phyloP scores from a whole-genome alignment of 1,139 yeast species.

The Debaryomycetaceae sp. region DNA sequence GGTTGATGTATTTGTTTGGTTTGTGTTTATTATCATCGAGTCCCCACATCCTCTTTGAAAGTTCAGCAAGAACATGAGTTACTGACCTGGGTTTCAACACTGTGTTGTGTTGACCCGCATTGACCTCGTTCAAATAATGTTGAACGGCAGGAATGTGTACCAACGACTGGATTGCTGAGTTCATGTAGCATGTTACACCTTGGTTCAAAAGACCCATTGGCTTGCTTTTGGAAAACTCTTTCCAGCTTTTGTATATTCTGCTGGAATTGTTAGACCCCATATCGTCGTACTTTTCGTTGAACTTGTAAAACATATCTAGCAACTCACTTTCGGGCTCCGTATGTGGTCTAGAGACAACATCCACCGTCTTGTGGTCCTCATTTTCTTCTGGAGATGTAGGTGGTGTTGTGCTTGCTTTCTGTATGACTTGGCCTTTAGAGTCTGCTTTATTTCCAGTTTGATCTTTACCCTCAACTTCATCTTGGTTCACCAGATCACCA shows the following conservation, averaged over 20 bases:
- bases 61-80: slow-evolving; percentile 67
- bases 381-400: slow-evolving; percentile 46
- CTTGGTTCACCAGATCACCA: slow-evolving; percentile 12
- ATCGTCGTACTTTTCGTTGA: slow-evolving; percentile 52
- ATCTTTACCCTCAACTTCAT: slow-evolving; percentile 14
- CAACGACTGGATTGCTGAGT: slow-evolving; percentile 88
- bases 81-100: slow-evolving; percentile 58
- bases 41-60: slow-evolving; percentile 67
- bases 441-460: slow-evolving; percentile 17
- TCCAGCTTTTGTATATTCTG: slow-evolving; percentile 63
- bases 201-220: slow-evolving; percentile 85
- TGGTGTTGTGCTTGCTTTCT: slow-evolving; percentile 25
- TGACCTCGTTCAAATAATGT: slow-evolving; percentile 71
- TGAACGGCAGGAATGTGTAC: slow-evolving; percentile 89
- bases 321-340: slow-evolving; percentile 4
- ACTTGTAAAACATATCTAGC: slow-evolving; percentile 40
- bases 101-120: slow-evolving; percentile 46
- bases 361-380: slow-evolving; percentile 3
- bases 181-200: slow-evolving; percentile 96
- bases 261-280: slow-evolving; percentile 57
- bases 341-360: slow-evolving; percentile 2
- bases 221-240: slow-evolving; percentile 32
- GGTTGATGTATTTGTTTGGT: slow-evolving; percentile 53
- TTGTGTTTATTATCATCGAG: slow-evolving; percentile 26
- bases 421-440: neutral